These are phyloP conservation scores for Cystobasidium tubakii DNA, from an alignment of 768 basidiomycete genomes.

Conservation along the genomic window DNA sequence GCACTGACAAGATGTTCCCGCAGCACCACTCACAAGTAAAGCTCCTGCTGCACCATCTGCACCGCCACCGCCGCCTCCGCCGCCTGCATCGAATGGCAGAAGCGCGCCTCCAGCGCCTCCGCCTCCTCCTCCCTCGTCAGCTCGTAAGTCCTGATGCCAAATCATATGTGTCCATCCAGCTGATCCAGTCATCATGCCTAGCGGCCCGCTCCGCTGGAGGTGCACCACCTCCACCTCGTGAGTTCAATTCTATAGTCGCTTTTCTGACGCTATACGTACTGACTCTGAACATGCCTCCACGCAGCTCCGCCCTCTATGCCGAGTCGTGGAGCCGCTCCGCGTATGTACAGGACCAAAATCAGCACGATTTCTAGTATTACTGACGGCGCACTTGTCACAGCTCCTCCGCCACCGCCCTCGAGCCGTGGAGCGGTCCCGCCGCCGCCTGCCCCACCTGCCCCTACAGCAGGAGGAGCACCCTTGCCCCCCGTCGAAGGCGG, in stretches of 20 bases:
- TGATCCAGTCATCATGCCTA: neutral
- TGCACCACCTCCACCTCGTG: conserved; percentile 35
- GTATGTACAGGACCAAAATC: neutral
- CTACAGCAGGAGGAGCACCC: conserved; percentile 38
- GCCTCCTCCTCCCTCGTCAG: conserved; percentile 19
- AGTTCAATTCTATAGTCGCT: neutral
- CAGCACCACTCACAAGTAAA: neutral
- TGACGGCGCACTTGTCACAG: conserved; percentile 11
- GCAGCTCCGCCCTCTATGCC: conserved; percentile 7
- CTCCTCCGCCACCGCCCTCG: conserved; percentile 36
- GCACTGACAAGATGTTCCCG: neutral
- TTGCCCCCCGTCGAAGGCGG: conserved; percentile 27
- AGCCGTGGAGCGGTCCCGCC: conserved; percentile 41
- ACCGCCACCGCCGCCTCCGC: conserved; percentile 22
- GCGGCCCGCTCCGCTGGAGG: conserved; percentile 3
- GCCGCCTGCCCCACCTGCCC: conserved; percentile 42
- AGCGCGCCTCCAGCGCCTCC: conserved; percentile 16
- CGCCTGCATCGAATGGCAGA: neutral
- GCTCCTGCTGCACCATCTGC: conserved; percentile 27
- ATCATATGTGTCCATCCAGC: neutral
- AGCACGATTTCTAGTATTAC: neutral
- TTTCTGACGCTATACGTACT: neutral
- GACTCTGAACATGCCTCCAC: neutral
- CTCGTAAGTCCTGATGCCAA: neutral
- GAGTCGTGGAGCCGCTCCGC: conserved; percentile 19